A percentile compares a stretch with the other conserved stretches of the same genome.
Evolutionary conservation across 2,329 filamentous ascomycete species (phyloP).

Genomic region (Madurella mycetomatis): DNA sequence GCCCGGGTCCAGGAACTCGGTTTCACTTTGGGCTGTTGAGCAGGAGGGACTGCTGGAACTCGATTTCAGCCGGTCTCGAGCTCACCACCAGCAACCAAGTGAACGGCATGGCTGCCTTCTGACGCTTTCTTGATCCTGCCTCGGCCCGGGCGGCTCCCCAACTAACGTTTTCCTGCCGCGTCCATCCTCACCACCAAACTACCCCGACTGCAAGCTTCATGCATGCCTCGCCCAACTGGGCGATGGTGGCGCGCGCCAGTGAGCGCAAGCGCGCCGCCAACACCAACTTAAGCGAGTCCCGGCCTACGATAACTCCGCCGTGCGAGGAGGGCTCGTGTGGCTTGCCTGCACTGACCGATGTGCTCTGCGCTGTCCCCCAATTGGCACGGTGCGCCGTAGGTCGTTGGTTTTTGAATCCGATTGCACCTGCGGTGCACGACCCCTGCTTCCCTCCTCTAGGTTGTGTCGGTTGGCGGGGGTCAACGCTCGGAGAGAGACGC

Average conservation of each 20-base stretch:
- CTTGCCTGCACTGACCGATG: no score
- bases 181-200: background rate
- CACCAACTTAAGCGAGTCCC: background rate
- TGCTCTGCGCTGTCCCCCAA: no score
- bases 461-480: constrained; percentile 7
- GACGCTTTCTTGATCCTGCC: no score
- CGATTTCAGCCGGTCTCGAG: constrained; percentile 24
- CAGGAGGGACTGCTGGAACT: constrained; percentile 6
- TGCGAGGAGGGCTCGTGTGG: constrained; percentile 1
- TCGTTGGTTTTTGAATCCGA: background rate
- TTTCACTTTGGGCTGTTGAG: constrained; percentile 22
- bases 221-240: constrained; percentile 16
- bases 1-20: constrained; percentile 28
- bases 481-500: constrained; percentile 1
- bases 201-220: constrained; percentile 11
- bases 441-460: no score
- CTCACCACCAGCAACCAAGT: background rate
- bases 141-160: no score
- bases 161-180: no score
- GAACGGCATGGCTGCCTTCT: no score
- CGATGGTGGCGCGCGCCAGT: constrained; percentile 12
- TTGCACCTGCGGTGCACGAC: no score
- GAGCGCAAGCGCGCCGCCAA: constrained; percentile 3
- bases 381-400: constrained; percentile 2
- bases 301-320: background rate